Evolutionary conservation across 805 yeast genomes (phyloP).

Genomic region (Pichia kluyveri): DNA sequence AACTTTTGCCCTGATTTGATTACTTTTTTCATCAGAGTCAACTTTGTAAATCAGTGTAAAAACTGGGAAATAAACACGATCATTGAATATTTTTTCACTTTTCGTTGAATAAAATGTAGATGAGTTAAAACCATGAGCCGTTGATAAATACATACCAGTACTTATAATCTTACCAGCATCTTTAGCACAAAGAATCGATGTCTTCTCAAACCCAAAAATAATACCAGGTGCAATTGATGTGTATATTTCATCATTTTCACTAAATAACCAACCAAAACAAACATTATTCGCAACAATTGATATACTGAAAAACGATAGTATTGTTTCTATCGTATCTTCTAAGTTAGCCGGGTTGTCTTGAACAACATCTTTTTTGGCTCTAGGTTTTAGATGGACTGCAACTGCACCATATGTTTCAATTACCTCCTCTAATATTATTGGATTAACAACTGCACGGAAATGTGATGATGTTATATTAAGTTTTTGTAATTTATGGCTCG

Average conservation of each 20-base stretch:
- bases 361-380: not conserved
- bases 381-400: not conserved
- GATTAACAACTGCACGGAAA: constrained; percentile 50
- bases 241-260: constrained; percentile 15
- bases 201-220: constrained; percentile 68
- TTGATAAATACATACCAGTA: constrained; percentile 59
- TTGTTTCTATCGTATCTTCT: constrained; percentile 11
- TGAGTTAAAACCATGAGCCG: constrained; percentile 53
- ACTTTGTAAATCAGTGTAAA: constrained; percentile 49
- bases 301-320: constrained; percentile 37
- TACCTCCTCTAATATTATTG: constrained; percentile 27
- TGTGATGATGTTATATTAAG: constrained; percentile 51
- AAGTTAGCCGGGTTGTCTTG: not conserved
- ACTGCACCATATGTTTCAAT: constrained; percentile 14
- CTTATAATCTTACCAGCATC: constrained; percentile 59
- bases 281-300: constrained; percentile 55
- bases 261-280: constrained; percentile 75
- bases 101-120: constrained; percentile 35
- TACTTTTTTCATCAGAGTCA: constrained; percentile 14
- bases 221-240: constrained; percentile 44
- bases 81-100: constrained; percentile 39
- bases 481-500: constrained; percentile 27
- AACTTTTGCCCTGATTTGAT: constrained; percentile 36
- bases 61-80: constrained; percentile 60
- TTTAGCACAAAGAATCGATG: constrained; percentile 56